Conservation (phyloP, 345 rosid species). For the Fremontodendron californicum region DNA sequence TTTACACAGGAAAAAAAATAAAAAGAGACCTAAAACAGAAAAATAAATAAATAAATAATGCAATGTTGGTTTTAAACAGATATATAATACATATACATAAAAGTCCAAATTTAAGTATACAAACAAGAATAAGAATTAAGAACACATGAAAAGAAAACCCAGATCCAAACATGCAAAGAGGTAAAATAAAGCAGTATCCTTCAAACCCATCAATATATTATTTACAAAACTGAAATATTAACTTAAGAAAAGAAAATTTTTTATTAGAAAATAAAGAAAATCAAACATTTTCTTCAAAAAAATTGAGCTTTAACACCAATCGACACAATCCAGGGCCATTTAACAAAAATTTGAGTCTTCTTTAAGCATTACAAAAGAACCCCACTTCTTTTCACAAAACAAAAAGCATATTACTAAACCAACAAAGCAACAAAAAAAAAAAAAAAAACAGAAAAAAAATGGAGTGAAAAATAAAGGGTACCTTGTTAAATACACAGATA, state of each 20-base stretch:
- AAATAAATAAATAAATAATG: not conserved
- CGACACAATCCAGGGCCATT: not conserved
- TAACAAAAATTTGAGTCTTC: not conserved
- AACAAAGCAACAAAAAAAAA: not conserved
- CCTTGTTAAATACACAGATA: constrained; percentile 58
- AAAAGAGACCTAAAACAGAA: not conserved
- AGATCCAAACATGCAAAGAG: constrained; percentile 15
- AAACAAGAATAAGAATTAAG: not conserved
- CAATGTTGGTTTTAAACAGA: constrained; percentile 6
- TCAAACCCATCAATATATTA: not conserved
- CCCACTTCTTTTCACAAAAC: not conserved
- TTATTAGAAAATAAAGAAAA: constrained; percentile 2
- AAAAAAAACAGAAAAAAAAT: not conserved
- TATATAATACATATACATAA: not conserved
- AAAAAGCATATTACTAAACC: not conserved
- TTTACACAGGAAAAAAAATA: not conserved
- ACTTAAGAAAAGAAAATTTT: constrained; percentile 18
- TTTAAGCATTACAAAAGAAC: not conserved
- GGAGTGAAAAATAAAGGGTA: not conserved
- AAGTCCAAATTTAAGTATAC: not conserved
- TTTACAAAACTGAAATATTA: not conserved
- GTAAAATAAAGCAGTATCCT: not conserved
- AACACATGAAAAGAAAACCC: constrained; percentile 1
- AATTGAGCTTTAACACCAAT: not conserved
- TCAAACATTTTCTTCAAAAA: not conserved